A percentile compares a stretch with the other conserved stretches of the same genome.
Conservation (phyloP, 1,284 basidiomycete species). For the Sporisorium iseilematis-ciliati region DNA sequence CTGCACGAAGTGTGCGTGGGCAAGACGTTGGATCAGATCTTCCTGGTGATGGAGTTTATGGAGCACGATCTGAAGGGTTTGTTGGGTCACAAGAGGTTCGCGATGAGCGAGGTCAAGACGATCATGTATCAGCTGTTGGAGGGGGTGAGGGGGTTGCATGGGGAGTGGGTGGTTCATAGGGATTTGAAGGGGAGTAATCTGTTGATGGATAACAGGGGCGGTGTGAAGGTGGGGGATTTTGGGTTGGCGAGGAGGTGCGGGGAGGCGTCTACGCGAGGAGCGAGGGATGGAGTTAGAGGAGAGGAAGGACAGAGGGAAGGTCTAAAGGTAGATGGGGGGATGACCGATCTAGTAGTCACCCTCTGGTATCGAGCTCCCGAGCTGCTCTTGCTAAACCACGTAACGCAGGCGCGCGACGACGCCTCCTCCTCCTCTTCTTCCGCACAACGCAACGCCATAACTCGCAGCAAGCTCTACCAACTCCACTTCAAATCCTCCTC, state of each 20-base stretch:
- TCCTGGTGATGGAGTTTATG: slow-evolving; percentile 99
- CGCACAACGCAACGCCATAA: not conserved
- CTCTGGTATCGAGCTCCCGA: slow-evolving; percentile 90
- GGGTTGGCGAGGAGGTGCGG: slow-evolving; percentile 94
- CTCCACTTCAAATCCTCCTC: not conserved
- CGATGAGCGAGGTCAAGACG: slow-evolving; percentile 98
- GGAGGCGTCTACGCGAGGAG: slow-evolving; percentile 79
- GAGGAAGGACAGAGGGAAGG: no score
- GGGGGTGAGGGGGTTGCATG: slow-evolving; percentile 90
- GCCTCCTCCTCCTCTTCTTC: no score
- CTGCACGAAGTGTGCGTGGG: slow-evolving; percentile 97
- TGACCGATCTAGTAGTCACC: slow-evolving; percentile 97
- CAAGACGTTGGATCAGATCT: slow-evolving; percentile 99
- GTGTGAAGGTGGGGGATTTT: slow-evolving; percentile 98
- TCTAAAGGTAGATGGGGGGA: slow-evolving; percentile 75
- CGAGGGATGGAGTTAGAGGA: no score
- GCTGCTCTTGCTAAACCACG: slow-evolving; percentile 20
- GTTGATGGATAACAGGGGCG: slow-evolving; percentile 98
- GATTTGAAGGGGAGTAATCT: slow-evolving; percentile 98
- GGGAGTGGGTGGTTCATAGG: slow-evolving; percentile 96
- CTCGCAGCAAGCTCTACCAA: not conserved
- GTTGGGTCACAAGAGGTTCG: slow-evolving; percentile 82
- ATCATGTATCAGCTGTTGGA: slow-evolving; percentile 93
- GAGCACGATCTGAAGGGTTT: slow-evolving; percentile 99
- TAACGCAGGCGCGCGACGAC: not conserved